Evolutionary conservation across 305 asterid species (phyloP).

Genomic region (Solanum hybrid): DNA sequence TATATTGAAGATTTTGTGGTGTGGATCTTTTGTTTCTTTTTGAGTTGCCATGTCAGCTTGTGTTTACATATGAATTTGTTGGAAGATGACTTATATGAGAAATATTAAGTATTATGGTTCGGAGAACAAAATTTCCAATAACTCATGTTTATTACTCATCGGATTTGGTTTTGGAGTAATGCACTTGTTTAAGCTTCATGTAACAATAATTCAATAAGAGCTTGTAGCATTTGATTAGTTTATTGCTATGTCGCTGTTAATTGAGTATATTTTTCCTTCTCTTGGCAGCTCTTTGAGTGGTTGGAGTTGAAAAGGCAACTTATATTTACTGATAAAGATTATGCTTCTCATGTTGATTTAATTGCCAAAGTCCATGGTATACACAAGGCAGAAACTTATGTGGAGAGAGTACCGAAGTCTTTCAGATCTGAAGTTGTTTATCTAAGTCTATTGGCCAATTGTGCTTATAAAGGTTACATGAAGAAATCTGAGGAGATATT

Average conservation of each 20-base stretch:
- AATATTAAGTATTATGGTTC: not conserved
- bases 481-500: slow-evolving; percentile 59
- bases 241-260: not conserved
- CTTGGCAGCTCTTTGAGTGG: slow-evolving; percentile 43
- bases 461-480: slow-evolving; percentile 23
- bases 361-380: slow-evolving; percentile 57
- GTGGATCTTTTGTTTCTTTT: not conserved
- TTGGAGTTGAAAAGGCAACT: slow-evolving; percentile 29
- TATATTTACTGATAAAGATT: slow-evolving; percentile 28
- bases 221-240: not conserved
- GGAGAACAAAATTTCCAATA: not conserved
- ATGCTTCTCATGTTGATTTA: slow-evolving; percentile 57
- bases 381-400: slow-evolving; percentile 47
- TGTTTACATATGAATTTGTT: not conserved
- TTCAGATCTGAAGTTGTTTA: slow-evolving; percentile 47
- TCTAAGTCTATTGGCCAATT: slow-evolving; percentile 55
- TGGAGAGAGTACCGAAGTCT: slow-evolving; percentile 45
- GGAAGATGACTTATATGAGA: not conserved
- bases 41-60: not conserved
- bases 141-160: not conserved
- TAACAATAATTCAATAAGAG: not conserved
- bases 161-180: not conserved
- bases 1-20: not conserved
- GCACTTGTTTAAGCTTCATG: not conserved
- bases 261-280: not conserved